Conservation (phyloP, 805 yeast species). For the Lipomyces sp. region DNA sequence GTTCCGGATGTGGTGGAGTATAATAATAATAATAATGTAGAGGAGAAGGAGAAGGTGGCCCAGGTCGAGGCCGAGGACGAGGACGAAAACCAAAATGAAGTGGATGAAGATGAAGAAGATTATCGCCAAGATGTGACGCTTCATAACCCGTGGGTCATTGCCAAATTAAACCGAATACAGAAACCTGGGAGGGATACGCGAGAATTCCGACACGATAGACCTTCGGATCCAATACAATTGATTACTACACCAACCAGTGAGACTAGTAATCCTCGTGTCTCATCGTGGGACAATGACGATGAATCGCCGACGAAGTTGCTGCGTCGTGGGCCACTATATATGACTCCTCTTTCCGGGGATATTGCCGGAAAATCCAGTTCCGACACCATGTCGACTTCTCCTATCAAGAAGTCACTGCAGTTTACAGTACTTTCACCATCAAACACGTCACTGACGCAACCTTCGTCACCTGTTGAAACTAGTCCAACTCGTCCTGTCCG, state of each 20-base stretch:
- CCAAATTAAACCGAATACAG: conserved; percentile 14
- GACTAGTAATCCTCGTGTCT: background rate
- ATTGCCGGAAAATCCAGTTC: background rate
- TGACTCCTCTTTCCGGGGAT: background rate
- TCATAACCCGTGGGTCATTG: conserved; percentile 18
- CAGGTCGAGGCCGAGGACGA: no score
- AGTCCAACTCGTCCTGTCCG: background rate
- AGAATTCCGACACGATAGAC: background rate
- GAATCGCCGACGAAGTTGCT: background rate
- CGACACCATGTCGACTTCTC: background rate
- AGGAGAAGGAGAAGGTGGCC: background rate
- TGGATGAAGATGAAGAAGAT: conserved; percentile 3
- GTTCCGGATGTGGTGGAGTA: background rate
- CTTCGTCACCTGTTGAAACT: background rate
- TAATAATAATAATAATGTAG: background rate
- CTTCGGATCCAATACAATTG: background rate
- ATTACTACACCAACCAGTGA: background rate
- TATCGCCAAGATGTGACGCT: conserved; percentile 5
- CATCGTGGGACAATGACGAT: background rate
- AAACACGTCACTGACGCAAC: background rate
- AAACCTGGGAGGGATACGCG: background rate
- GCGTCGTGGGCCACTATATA: background rate
- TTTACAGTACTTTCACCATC: background rate
- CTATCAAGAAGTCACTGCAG: background rate
- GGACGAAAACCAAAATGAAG: no score